Evolutionary conservation across 164 flowering plant species (phyloP).

Genomic region (Saururus chinensis): DNA sequence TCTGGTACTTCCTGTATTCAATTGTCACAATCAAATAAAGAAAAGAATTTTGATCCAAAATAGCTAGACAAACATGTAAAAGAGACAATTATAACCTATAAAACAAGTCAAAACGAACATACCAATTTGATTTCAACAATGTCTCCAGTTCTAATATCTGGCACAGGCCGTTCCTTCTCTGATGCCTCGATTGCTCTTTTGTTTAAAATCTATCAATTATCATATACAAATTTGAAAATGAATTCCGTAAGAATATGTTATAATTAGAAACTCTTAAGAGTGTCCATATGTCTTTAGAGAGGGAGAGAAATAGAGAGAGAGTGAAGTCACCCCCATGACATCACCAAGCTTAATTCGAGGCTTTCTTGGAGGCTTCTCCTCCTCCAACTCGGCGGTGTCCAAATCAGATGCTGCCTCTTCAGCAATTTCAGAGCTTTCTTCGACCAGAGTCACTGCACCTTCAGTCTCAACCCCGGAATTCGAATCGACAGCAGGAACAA

Average conservation of each 20-base stretch:
- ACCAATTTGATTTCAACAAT: constrained; percentile 84
- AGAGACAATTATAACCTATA: no score
- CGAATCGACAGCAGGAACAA: constrained; percentile 44
- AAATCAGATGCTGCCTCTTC: constrained; percentile 9
- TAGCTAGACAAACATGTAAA: no score
- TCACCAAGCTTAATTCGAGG: constrained; percentile 74
- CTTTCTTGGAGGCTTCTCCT: constrained; percentile 27
- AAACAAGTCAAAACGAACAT: constrained; percentile 3
- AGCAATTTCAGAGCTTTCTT: constrained; percentile 11
- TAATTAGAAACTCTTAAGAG: neutral
- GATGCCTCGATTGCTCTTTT: constrained; percentile 77
- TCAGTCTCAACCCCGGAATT: constrained; percentile 20
- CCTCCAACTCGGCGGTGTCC: constrained; percentile 15
- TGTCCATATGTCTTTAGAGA: no score
- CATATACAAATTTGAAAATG: neutral
- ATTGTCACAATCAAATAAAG: constrained; percentile 4
- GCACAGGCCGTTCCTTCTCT: constrained; percentile 45
- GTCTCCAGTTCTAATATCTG: constrained; percentile 81
- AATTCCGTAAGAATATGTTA: neutral
- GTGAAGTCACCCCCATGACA: constrained; percentile 69
- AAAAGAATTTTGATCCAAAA: no score
- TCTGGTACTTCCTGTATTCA: constrained; percentile 75
- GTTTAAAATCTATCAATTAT: constrained; percentile 37
- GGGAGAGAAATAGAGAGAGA: neutral
- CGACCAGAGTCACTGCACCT: constrained; percentile 4